Evolutionary conservation across 2,329 filamentous ascomycete species (phyloP).

Genomic region (Calonectria henricotiae): DNA sequence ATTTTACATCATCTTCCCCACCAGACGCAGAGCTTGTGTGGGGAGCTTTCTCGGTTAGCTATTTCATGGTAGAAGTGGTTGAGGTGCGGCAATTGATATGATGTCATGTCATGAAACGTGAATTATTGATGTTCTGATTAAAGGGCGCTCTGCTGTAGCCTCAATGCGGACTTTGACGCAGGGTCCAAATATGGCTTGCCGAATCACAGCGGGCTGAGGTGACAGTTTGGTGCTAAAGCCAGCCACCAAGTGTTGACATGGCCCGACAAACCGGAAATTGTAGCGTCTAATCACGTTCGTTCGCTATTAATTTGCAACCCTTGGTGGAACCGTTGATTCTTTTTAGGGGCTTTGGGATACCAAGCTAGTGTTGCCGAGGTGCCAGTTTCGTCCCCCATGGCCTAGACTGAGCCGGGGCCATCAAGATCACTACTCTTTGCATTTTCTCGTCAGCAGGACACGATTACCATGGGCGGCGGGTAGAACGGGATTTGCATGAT

Average conservation of each 20-base stretch:
- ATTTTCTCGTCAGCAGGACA: background rate
- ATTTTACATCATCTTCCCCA: background rate
- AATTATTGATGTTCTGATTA: conserved; percentile 6
- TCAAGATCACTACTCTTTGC: background rate
- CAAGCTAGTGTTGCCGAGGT: background rate
- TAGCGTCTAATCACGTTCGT: background rate
- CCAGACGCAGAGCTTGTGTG: background rate
- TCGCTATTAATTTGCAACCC: conserved; percentile 2
- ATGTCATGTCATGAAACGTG: background rate
- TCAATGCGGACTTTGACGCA: conserved; percentile 21
- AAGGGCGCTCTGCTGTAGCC: conserved; percentile 1
- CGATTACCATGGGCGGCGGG: no score
- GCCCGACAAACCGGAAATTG: conserved; percentile 4
- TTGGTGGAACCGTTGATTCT: background rate
- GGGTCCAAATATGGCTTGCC: background rate
- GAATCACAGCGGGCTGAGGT: conserved; percentile 6
- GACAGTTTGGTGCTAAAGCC: conserved; percentile 8
- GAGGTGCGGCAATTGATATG: background rate
- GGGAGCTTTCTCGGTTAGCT: background rate
- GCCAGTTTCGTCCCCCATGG: conserved; percentile 14
- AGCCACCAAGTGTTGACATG: background rate
- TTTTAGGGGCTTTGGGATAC: background rate
- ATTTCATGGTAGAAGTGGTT: background rate
- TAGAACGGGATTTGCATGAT: conserved; percentile 6
- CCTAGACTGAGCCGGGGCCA: background rate